Percentiles rank a stretch among this genome's conserved stretches.
phyloP scores from a whole-genome alignment of 2,329 filamentous ascomycete genomes.

The Exophiala calicioides region DNA sequence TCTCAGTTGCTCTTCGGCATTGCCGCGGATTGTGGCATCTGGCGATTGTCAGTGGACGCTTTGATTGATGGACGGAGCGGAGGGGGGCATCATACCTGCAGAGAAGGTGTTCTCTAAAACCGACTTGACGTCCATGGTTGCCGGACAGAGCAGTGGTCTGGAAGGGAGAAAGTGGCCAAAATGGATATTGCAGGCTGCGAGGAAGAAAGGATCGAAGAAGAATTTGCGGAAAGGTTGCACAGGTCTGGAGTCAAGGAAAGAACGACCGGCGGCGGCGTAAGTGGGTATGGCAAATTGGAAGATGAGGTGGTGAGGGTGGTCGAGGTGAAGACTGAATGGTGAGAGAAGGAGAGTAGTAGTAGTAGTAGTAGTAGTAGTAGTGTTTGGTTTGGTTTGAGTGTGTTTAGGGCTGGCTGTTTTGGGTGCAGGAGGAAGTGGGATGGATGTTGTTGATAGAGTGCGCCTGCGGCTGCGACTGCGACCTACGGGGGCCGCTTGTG shows the following conservation, averaged over 20 bases:
- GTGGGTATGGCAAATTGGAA: conserved; percentile 7
- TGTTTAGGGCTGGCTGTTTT: background rate
- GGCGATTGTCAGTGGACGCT: conserved; percentile 40
- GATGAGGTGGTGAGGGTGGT: conserved; percentile 3
- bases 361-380: conserved; percentile 2
- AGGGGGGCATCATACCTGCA: conserved; percentile 65
- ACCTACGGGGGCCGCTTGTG: too few relatives aligned
- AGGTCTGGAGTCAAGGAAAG: conserved; percentile 31
- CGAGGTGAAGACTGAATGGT: conserved; percentile 18
- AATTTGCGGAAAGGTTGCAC: conserved; percentile 5
- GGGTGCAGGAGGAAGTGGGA: too few relatives aligned
- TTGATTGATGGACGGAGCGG: conserved; percentile 26
- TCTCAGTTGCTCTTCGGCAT: conserved; percentile 89
- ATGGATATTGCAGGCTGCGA: background rate
- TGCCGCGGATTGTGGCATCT: conserved; percentile 89
- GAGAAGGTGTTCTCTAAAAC: conserved; percentile 97
- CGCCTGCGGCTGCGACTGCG: too few relatives aligned
- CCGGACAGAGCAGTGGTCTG: conserved; percentile 26
- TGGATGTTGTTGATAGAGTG: too few relatives aligned
- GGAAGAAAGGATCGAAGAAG: conserved; percentile 22
- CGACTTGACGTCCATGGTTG: conserved; percentile 92
- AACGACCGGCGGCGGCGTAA: conserved; percentile 19
- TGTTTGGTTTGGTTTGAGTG: conserved; percentile 3
- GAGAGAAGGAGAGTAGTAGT: conserved; percentile 6
- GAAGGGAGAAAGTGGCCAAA: conserved; percentile 21